Base-by-base conservation (phyloP, 2,329 filamentous ascomycete genomes). In the Dactylellina leptospora region DNA sequence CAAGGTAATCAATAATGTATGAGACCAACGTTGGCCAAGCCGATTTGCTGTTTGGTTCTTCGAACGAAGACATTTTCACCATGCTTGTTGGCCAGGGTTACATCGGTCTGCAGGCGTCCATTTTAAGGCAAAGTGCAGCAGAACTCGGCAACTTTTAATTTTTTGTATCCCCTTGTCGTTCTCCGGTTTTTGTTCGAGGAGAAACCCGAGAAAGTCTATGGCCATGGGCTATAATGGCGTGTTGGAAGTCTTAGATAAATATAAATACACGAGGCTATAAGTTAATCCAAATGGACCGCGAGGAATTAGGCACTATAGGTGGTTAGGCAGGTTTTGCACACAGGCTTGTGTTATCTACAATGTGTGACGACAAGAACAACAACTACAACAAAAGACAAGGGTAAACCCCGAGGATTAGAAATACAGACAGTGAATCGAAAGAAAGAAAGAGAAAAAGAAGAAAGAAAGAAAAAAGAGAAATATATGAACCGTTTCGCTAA, bases 51-150 rank as follows among this genome's bases (percentile, higher is more conserved):
- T n/a, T n/a, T n/a, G n/a, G n/a, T n/a, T n/a, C n/a, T n/a, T n/a
- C n/a, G n/a, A n/a, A 40, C 13, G 18, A n/a, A 55, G 45, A 36
- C 11, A 54, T 36, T 54, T 63, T 51, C 13, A 47, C 59, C 27
- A 45, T 55, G 42, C 38, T 33, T 30, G 59, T 38, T 55, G 40
- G 18, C 40, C 42, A 66, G 53, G 51, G 61, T 66, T 66, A 66
- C 61, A 66, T 66, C 44, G 53, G 22, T 8, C 56, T 66, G 51
- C 51, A 56, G 18, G 51, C 9, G 13, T 16, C 44, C 61, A 47
- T 22, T 58, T 51, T 45, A 36, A 45, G 47, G 23, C 28, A 40
- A 53, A n/a, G 48, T 5, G 27, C 47, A n/a, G 8, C 20, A 27
- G 22, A 27, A 10, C 3, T 20, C 20, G 20, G 22, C 11, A n/a